Base-by-base conservation (phyloP, 108 stramenopile species). In the Nannochloropsis salina region DNA sequence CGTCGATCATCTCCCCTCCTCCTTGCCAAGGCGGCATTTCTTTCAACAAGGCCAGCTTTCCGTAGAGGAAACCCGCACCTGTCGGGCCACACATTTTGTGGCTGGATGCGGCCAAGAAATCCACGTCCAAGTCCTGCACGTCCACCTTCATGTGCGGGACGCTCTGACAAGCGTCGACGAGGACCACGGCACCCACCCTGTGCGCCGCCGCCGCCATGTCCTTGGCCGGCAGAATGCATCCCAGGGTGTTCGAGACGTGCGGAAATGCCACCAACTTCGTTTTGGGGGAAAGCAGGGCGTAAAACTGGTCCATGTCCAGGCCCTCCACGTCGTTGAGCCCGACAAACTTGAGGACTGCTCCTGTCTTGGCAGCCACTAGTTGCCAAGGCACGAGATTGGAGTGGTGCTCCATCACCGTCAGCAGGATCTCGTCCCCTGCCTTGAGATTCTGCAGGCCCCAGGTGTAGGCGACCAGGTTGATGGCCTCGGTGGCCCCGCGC, bases 331-430 rank as follows among this genome's bases (percentile, higher is more conserved):
- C 83, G 81, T 90, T 91, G 18, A 93, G 82, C 22, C 92, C 92
- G n/a, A 93, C 93, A 88, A 92, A 97, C 84, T 92, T 93, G 10
- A 98, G 86, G 11, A 84, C 81, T 6, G 86, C 88, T 22, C 94
- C 93, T 41, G 89, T 94, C 80, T 93, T 84, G 80, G 92, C 44
- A 15, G 94, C 93, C 31, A 95, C 61, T 84, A 97, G 91, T 91
- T 98, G 96, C 97, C 97, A 98, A 12, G 97, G 97, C 3, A 98
- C 95, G 80, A 98, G 90, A 89, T 97, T 97, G 85, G 94, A 93
- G 93, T 97, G 97, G 93, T 98, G 97, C 90, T 98, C 97, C 85
- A 94, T 90, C 83, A 94, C 94, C 6, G 95, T 95, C 21, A 96
- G 90, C 5, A 98, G 85, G 84, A 98, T 94, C 86, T 96, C 96